Conservation (phyloP, 129 eudicot genomes). For the Glebionis coronaria region DNA sequence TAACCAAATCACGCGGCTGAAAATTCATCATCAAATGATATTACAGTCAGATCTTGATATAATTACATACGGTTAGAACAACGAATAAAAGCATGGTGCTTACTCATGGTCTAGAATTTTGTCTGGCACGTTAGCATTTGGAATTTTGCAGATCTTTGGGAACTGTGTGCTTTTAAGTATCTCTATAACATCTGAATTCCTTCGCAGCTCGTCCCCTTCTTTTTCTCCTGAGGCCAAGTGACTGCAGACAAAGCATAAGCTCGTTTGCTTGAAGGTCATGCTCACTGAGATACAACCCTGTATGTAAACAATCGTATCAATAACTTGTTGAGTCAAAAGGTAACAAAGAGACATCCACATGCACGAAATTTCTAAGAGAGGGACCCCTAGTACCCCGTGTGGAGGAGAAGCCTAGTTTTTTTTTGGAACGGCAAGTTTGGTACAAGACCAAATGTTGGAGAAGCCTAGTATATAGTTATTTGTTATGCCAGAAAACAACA, state of each 20-base stretch:
- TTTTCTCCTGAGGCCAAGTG: conserved; percentile 81
- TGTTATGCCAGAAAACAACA: too few species aligned
- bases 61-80: conserved; percentile 9
- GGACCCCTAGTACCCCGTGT: neutral
- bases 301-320: conserved; percentile 27
- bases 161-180: conserved; percentile 65
- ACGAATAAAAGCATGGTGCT: conserved; percentile 19
- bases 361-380: too few species aligned
- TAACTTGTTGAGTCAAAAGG: neutral
- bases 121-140: conserved; percentile 42
- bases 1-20: conserved; percentile 64
- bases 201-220: conserved; percentile 80
- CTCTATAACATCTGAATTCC: conserved; percentile 71
- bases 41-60: conserved; percentile 18
- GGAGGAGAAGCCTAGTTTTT: too few species aligned
- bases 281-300: conserved; percentile 93
- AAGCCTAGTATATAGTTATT: too few species aligned
- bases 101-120: conserved; percentile 61
- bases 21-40: conserved; percentile 1
- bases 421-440: too few species aligned
- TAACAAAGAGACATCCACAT: neutral
- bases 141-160: conserved; percentile 35
- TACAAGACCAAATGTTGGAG: too few species aligned
- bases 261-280: conserved; percentile 61
- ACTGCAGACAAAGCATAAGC: conserved; percentile 73